Evolutionary conservation across 1,139 yeast genomes (phyloP), one percentile per base, ranked within the genome.

Genomic region (Lodderomyces orthopsilosis): DNA sequence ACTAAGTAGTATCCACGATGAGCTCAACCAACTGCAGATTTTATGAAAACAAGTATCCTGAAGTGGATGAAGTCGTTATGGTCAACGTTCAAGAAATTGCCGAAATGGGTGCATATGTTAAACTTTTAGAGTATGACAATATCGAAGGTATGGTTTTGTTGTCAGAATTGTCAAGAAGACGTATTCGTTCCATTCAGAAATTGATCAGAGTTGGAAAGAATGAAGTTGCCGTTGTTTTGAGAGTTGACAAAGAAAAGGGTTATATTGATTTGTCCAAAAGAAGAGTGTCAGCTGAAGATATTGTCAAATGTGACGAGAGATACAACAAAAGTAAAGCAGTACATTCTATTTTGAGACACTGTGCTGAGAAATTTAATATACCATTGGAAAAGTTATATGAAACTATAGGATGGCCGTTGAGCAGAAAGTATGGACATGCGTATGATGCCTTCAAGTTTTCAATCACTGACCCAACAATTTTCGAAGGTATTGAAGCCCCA

Each of bases 191-290:
- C 45, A 93, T 93, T 62, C 99, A 93, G 70, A 94, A 93, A 65
- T 81, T 90, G 66, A 91, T 93, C 66, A 87, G 97, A 74, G 98
- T 93, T 50, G 99, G 99, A 54, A 89, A 95, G 66, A 93, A 94
- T 63, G 99, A 93, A 70, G 98, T 93, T 47, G 98, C 94, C 26
- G 98, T 93, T 47, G 98, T 94, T n/a, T 77, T 93, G 64, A 87
- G 99, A 76, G 98, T 93, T 50, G 99, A 93, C 70, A 91, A 90
- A 68, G 98, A 94, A 67, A 93, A 93, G 69, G 99, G 97, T 41
- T 93, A 93, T 70, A 93, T 93, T 64, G 99, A 93, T 71, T 77
- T 93, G 63, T 91, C 98, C 48, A 93, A 93, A 69, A 91, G 98
- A 79, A 84, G 96, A 67, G 99, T 93, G 44, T 85, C 95, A n/a